phyloP scores from a whole-genome alignment of 2,329 filamentous ascomycete species.

The Fusarium albosuccineum region DNA sequence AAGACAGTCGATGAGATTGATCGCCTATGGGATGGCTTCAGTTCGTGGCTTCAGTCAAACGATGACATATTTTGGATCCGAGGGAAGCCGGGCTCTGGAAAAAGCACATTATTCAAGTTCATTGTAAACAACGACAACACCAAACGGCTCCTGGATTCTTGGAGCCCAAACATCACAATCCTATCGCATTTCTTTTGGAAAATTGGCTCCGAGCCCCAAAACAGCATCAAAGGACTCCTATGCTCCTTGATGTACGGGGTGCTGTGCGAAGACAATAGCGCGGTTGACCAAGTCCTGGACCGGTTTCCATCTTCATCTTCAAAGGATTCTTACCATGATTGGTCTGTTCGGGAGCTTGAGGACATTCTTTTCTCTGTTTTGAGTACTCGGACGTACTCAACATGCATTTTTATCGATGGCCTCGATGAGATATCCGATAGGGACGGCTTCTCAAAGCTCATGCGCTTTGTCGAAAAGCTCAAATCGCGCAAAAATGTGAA shows the following conservation, averaged over 20 bases:
- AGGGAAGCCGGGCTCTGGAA: conserved; percentile 33
- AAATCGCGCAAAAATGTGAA: background rate
- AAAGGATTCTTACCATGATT: background rate
- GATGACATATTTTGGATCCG: background rate
- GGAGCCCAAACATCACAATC: background rate
- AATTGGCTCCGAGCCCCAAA: background rate
- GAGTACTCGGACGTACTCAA: background rate
- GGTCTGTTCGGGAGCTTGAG: background rate
- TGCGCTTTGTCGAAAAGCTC: background rate
- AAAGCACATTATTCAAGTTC: conserved; percentile 30
- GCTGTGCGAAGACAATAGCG: background rate
- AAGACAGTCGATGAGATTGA: background rate
- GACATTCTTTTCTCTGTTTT: background rate
- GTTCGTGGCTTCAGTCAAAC: conserved; percentile 8
- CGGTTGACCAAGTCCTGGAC: too few relatives aligned
- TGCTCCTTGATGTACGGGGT: rapidly evolving
- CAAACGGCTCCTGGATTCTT: rapidly evolving
- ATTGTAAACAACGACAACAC: conserved; percentile 1
- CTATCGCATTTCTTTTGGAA: conserved; percentile 26
- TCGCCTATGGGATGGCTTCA: background rate
- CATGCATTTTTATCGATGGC: background rate
- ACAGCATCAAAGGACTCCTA: background rate
- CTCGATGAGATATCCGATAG: background rate
- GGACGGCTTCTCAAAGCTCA: background rate
- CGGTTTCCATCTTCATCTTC: too few relatives aligned